Base-by-base conservation (phyloP, 805 yeast species). In the Metschnikowia kunwiensis region DNA sequence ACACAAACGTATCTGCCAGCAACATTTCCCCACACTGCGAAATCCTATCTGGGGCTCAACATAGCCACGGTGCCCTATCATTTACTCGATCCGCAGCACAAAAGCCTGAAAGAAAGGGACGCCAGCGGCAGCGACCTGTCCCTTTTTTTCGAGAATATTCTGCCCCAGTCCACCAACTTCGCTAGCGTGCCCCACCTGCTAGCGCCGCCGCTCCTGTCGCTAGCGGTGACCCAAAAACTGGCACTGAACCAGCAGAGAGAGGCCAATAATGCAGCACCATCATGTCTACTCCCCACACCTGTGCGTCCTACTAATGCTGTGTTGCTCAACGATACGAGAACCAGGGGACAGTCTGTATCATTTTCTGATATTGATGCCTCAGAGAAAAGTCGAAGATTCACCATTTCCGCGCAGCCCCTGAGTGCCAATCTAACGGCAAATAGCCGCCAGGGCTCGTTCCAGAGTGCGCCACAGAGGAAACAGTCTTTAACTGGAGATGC, bases 321-420 rank as follows among this genome's bases (percentile, higher is more conserved):
- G 5, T 28, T 34, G 4, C 39, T 34, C 11, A 14, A 18, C 21
- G 45, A 42, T 11, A 27, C 11, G 26, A 27, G 42, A 19, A 19
- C 37, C 5, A 37, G 43, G 8, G 34, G 38, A 19, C 44, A 40
- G 41, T 39, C 56, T 11, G 70, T 65, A 13, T 61, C 68, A 5
- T 68, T 68, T 38, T 57, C 61, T 18, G 69, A 63, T 34, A 45
- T 54, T 27, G 64, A 62, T 30, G 47, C 44, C 15, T 62, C 54
- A 34, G 74, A 68, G 28, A 53, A 64, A 27, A 49, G 63, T 9
- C 47, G 72, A 30, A 46, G 74, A 21, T 68, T 68, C 48, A 66
- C 72, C 7, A 68, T 68, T 15, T 57, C 65, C 6, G 68, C 74
- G 2, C 70, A 68, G 36, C 74, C 74, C 3, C 65, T 69, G 21